A percentile compares a stretch with the other conserved stretches of the same genome.
Conservation (phyloP, 345 rosid genomes). For the Eucalyptus urophylla region DNA sequence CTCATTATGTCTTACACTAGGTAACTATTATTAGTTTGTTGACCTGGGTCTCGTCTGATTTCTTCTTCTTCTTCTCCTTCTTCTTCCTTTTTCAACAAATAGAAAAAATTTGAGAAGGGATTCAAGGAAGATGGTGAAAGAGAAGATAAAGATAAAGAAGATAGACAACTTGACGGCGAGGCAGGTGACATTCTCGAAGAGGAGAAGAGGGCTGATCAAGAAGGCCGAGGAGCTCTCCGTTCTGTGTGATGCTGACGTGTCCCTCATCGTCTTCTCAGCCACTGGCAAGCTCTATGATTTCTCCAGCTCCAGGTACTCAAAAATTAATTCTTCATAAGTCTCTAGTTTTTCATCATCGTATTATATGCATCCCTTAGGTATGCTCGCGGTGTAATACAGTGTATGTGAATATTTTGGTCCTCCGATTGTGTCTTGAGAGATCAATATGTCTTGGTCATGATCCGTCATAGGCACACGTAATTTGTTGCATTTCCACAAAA, state of each 20-base stretch:
- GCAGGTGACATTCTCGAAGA: constrained; percentile 53
- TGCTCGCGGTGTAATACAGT: not conserved
- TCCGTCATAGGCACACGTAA: not conserved
- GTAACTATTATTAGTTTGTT: not conserved
- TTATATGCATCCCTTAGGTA: not conserved
- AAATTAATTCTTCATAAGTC: not conserved
- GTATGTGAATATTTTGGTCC: not conserved
- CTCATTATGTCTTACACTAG: not conserved
- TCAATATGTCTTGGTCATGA: not conserved
- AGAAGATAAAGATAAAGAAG: constrained; percentile 42
- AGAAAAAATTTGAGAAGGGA: not conserved
- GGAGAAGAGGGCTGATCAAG: constrained; percentile 43
- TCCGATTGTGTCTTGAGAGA: not conserved
- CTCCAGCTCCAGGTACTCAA: constrained; percentile 32
- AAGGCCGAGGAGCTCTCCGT: constrained; percentile 52
- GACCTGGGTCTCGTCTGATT: not conserved
- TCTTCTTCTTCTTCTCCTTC: not conserved
- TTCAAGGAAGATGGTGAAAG: constrained; percentile 13
- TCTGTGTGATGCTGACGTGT: constrained; percentile 45
- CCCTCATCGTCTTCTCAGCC: constrained; percentile 38
- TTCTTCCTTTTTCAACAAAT: not conserved
- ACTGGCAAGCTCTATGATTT: constrained; percentile 40
- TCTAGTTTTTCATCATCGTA: not conserved
- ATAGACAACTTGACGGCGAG: constrained; percentile 44
- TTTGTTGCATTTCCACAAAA: not conserved